Percentiles rank a stretch among this genome's conserved stretches.
These are phyloP conservation scores for Trypanosoma mega DNA, from an alignment of 208 protist species.

Conservation along the genomic window DNA sequence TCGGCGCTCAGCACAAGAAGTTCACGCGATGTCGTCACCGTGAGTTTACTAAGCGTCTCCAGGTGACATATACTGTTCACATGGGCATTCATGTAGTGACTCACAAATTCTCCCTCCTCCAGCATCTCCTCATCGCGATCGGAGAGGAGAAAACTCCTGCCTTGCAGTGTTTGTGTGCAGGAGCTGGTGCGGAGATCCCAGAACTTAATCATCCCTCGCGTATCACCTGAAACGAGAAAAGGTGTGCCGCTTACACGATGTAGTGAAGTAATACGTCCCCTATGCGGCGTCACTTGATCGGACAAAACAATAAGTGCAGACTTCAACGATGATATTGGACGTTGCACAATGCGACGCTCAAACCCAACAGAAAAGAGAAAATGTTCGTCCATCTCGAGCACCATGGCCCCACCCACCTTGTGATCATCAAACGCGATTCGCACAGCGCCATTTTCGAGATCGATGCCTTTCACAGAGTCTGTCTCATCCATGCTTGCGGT, in stretches of 20 bases:
- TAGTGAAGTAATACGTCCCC: constrained; percentile 34
- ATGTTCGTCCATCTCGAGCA: constrained; percentile 37
- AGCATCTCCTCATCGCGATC: not conserved
- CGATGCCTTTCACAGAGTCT: constrained; percentile 46
- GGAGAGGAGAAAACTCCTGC: not conserved
- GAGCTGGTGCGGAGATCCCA: constrained; percentile 56
- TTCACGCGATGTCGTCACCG: constrained; percentile 32
- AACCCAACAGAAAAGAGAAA: constrained; percentile 48
- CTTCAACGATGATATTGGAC: constrained; percentile 26
- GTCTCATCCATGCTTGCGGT: constrained; percentile 39
- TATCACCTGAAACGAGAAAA: constrained; percentile 48
- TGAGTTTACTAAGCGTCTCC: constrained; percentile 21
- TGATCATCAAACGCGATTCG: constrained; percentile 49
- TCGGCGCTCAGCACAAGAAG: constrained; percentile 27
- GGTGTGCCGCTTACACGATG: constrained; percentile 27
- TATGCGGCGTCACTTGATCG: constrained; percentile 38
- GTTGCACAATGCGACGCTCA: constrained; percentile 50
- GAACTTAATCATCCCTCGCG: constrained; percentile 44
- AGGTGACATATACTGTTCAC: constrained; percentile 37
- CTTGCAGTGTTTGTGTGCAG: constrained; percentile 40
- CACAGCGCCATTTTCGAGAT: constrained; percentile 44
- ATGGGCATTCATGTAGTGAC: not conserved
- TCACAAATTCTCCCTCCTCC: not conserved
- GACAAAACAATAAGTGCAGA: constrained; percentile 33
- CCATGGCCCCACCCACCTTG: constrained; percentile 32